A percentile compares a stretch with the other conserved stretches of the same genome.
phyloP scores from a whole-genome alignment of 108 stramenopile genomes.

The Hondaea fermentalgiana region DNA sequence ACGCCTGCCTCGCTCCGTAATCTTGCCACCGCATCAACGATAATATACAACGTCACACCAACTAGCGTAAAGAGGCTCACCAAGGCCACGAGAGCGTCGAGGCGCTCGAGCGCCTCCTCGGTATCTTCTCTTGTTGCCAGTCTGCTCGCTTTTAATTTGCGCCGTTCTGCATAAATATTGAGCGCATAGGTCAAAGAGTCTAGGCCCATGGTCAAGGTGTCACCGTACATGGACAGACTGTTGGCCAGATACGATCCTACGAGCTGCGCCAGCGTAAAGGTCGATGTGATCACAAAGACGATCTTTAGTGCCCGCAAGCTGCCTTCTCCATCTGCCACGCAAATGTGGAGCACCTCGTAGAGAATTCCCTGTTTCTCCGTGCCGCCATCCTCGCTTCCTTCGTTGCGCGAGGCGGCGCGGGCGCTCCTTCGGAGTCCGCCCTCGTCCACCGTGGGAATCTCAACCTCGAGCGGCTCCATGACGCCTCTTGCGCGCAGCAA shows the following conservation, averaged over 20 bases:
- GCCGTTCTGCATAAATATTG: background rate
- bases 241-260: background rate
- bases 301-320: background rate
- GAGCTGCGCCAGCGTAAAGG: background rate
- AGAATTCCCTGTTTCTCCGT: background rate
- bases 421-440: background rate
- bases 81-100: background rate
- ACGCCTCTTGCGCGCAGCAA: background rate
- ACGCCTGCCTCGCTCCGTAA: background rate
- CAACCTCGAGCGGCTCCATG: background rate
- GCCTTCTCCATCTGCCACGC: background rate
- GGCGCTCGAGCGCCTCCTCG: background rate
- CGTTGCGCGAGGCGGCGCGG: background rate
- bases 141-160: background rate
- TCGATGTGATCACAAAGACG: background rate
- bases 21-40: background rate
- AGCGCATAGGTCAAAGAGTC: slow-evolving; percentile 5
- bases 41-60: background rate
- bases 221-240: slow-evolving; percentile 8
- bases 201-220: background rate
- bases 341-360: background rate
- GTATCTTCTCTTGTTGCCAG: background rate
- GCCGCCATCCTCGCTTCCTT: background rate
- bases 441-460: background rate
- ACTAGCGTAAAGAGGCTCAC: background rate